These are phyloP conservation scores for Funneliformis mosseae DNA, from an alignment of 192 early-diverging fungal species.

Conservation along the genomic window DNA sequence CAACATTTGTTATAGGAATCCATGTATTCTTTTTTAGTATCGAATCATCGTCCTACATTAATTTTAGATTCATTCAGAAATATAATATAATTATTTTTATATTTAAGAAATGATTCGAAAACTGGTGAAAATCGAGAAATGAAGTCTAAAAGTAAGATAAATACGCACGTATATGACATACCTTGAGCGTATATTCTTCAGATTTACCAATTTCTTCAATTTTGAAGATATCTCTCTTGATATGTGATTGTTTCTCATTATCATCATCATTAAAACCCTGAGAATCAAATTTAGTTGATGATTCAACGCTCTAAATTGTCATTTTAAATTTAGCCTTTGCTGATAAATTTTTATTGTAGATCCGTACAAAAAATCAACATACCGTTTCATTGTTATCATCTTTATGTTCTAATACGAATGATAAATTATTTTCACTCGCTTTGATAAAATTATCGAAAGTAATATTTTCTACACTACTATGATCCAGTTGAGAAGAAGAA, in stretches of 20 bases:
- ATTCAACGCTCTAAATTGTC: not conserved
- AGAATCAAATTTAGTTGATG: not conserved
- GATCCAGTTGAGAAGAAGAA: not conserved
- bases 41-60: not conserved
- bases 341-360: not conserved
- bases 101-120: not conserved
- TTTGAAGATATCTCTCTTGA: not conserved
- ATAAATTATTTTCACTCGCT: not conserved
- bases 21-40: not conserved
- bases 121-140: no score
- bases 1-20: not conserved
- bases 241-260: not conserved
- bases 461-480: not conserved
- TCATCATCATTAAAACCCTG: not conserved
- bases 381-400: not conserved
- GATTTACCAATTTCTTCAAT: not conserved
- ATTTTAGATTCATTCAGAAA: not conserved
- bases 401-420: not conserved
- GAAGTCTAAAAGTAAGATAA: no score
- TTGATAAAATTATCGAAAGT: not conserved
- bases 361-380: not conserved
- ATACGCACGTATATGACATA: not conserved
- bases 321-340: not conserved
- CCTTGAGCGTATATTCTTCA: not conserved
- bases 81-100: not conserved